Conservation (phyloP, 306 rosid species). For the Medicago arabica region DNA sequence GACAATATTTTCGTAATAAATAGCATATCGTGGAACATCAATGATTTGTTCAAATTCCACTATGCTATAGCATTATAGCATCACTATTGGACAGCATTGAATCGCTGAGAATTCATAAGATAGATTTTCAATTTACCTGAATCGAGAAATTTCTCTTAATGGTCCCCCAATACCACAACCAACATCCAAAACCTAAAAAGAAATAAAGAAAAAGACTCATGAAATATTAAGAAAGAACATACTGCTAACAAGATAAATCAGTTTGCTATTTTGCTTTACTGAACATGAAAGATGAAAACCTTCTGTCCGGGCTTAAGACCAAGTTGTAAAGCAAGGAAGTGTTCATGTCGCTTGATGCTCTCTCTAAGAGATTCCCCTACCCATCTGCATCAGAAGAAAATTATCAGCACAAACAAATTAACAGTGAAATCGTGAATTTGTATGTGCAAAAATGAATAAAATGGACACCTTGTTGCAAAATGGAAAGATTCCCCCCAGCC, state of each 20-base stretch:
- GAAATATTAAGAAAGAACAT: slow-evolving; percentile 13
- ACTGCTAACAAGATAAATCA: not conserved
- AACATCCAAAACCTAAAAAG: slow-evolving; percentile 80
- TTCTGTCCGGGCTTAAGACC: slow-evolving; percentile 83
- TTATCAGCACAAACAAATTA: not conserved
- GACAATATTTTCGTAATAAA: not conserved
- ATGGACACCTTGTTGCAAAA: slow-evolving; percentile 80
- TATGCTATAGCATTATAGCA: not conserved
- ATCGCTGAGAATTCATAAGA: not conserved
- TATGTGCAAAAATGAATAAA: slow-evolving; percentile 24
- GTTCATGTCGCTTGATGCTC: slow-evolving; percentile 94
- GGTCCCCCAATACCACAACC: slow-evolving; percentile 99
- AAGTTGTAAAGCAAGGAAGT: slow-evolving; percentile 91
- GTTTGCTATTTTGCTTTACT: slow-evolving; percentile 22
- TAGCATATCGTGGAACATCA: not conserved
- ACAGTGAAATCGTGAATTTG: slow-evolving; percentile 20
- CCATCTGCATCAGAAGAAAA: slow-evolving; percentile 62
- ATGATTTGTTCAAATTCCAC: not conserved
- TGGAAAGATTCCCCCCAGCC: slow-evolving; percentile 99
- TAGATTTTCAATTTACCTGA: slow-evolving; percentile 61
- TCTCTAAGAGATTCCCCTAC: slow-evolving; percentile 87
- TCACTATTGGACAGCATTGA: not conserved
- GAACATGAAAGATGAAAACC: slow-evolving; percentile 60
- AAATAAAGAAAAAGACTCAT: not conserved
- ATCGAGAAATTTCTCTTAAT: slow-evolving; percentile 82